Conservation (phyloP, 441 rosid genomes). For the Corymbia calophylla region DNA sequence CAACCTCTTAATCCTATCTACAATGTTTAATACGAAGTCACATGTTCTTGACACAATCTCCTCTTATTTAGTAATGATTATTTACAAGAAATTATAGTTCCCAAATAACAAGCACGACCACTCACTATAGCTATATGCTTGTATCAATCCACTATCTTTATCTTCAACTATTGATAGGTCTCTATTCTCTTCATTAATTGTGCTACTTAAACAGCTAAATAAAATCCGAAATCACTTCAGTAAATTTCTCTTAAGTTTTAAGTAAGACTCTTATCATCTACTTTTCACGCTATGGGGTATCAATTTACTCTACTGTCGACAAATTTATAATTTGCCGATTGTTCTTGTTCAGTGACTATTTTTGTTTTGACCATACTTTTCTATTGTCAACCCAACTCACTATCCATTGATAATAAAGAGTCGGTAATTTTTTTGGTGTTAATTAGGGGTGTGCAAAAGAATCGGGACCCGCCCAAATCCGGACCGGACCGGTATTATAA, state of each 20-base stretch:
- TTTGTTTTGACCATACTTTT: not conserved
- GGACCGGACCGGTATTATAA: no score
- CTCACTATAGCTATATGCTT: not conserved
- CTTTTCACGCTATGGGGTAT: not conserved
- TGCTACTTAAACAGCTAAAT: not conserved
- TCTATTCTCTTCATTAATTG: not conserved
- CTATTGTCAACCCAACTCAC: not conserved
- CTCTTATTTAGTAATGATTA: not conserved
- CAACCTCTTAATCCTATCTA: not conserved
- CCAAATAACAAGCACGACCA: not conserved
- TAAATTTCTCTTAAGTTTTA: not conserved
- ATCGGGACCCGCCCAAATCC: no score
- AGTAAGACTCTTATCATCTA: not conserved
- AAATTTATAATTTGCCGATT: not conserved
- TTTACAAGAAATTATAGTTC: not conserved
- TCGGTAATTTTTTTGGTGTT: not conserved
- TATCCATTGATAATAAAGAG: not conserved
- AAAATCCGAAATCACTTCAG: not conserved
- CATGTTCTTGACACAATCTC: not conserved
- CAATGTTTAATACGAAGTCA: not conserved
- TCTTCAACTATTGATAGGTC: not conserved
- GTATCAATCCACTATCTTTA: not conserved
- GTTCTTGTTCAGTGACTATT: not conserved
- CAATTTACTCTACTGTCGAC: rapidly evolving
- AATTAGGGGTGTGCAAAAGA: no score